Evolutionary conservation across 169 alveolate genomes (phyloP), one percentile per base, ranked within the genome.

Genomic region (Plasmodium fragile): DNA sequence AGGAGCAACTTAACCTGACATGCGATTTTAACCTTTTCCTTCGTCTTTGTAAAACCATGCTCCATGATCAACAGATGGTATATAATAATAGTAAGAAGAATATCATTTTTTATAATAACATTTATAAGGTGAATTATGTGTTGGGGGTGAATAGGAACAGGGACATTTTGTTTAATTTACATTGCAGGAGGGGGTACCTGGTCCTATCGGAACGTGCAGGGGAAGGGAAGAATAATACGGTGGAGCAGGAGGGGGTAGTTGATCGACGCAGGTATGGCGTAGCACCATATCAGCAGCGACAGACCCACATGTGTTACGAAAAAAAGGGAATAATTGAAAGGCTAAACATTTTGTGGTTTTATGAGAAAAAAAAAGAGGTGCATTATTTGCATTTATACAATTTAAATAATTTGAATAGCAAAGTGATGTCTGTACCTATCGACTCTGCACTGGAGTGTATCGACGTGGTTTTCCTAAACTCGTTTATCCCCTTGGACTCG

Each of bases 21-120:
- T 79, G 91, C 59, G 94, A 91, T 30, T 80, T 81, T 69, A 77
- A 91, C 73, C 53, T 91, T 52, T 91, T 80, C 82, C 82, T 91
- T 80, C 73, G 85, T 7, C 16, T 91, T 18, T 91, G 94, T 22
- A 91, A 69, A 81, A 71, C 73, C 1, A 81, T 81, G 34, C 41
- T 91, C 28, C 80, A 70, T 8, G 94, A 91, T 8, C 92, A 91
- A 69, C 70, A 71, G 25, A 10, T 18, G 18, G 59, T 91, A 1
- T 18, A 30, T 34, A 32, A 13, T 2, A 49, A 22, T 49, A 81
- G 75, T 34, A 80, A 80, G 25, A 79, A 91, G 55, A 73, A 69
- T 39, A 80, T 91, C 1, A 43, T 91, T 45, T 79, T 70, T 34
- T 91, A 81, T 11, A 91, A 91, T 36, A 91, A 91, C 36, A 45